Conservation (phyloP, 2,329 filamentous ascomycete species). For the Daldinia eschscholtzii region DNA sequence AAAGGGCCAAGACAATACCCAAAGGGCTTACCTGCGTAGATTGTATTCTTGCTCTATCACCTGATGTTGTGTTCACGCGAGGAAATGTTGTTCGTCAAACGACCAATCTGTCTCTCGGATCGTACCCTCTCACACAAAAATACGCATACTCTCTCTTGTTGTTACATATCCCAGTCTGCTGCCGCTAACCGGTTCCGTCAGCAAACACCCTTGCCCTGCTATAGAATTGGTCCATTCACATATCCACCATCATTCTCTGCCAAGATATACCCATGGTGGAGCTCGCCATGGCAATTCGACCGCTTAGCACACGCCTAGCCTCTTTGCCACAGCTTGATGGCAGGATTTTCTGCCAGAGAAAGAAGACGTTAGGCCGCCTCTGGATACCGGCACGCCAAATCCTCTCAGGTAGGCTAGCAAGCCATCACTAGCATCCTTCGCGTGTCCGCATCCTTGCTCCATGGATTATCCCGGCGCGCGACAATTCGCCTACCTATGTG, state of each 20-base stretch:
- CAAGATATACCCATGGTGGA: slow-evolving; percentile 33
- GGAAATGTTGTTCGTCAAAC: slow-evolving; percentile 19
- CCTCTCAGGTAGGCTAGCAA: slow-evolving; percentile 18
- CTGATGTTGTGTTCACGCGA: slow-evolving; percentile 30
- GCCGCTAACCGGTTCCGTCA: slow-evolving; percentile 38
- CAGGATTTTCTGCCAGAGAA: slow-evolving; percentile 17
- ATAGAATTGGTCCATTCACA: slow-evolving; percentile 24
- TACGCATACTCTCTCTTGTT: slow-evolving; percentile 11
- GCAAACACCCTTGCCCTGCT: slow-evolving; percentile 31
- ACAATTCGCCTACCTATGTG: slow-evolving; percentile 28
- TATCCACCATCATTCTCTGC: slow-evolving; percentile 29
- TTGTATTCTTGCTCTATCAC: slow-evolving; percentile 26
- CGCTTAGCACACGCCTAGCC: slow-evolving; percentile 31
- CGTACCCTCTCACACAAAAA: slow-evolving; percentile 12
- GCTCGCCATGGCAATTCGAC: slow-evolving; percentile 34
- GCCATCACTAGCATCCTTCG: slow-evolving; percentile 35
- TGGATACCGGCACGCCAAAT: slow-evolving; percentile 37
- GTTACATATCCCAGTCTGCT: slow-evolving; percentile 21
- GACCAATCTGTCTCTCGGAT: slow-evolving; percentile 10
- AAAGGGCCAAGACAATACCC: slow-evolving; percentile 18
- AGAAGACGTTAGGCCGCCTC: slow-evolving; percentile 27
- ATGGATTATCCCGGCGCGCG: slow-evolving; percentile 36
- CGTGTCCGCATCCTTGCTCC: slow-evolving; percentile 30
- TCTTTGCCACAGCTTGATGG: slow-evolving; percentile 30
- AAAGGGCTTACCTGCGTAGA: slow-evolving; percentile 2